Conservation (phyloP, 768 basidiomycete genomes). For the Cubamyces lactineus region DNA sequence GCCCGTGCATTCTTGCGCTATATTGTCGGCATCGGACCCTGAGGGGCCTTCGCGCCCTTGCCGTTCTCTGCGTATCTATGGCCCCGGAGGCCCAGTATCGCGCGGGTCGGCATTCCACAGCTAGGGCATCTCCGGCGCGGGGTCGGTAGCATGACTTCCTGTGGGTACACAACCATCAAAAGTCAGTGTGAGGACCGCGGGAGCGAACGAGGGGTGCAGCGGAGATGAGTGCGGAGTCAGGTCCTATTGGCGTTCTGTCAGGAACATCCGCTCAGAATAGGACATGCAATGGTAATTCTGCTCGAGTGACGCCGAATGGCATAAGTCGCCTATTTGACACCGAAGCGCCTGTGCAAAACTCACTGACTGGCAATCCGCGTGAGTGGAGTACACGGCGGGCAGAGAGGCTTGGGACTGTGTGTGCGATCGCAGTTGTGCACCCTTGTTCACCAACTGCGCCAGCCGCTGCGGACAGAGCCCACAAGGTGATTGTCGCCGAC, state of each 20-base stretch:
- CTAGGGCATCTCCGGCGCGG: background rate
- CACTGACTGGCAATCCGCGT: background rate
- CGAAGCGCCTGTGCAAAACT: too few species aligned
- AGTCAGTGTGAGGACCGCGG: background rate
- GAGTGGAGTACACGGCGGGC: background rate
- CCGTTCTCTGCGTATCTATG: too few species aligned
- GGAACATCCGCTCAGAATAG: background rate
- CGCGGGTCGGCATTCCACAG: too few species aligned
- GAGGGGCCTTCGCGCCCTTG: too few species aligned
- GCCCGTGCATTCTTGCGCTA: too few species aligned
- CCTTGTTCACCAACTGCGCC: background rate
- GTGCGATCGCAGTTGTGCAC: background rate
- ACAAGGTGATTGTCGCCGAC: background rate
- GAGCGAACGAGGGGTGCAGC: slow-evolving; percentile 3
- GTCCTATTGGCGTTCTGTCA: background rate
- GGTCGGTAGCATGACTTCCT: too few species aligned
- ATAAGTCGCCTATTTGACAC: background rate
- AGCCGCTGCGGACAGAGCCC: too few species aligned
- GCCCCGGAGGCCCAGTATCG: too few species aligned
- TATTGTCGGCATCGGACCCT: too few species aligned
- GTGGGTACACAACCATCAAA: background rate
- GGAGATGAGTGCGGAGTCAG: background rate
- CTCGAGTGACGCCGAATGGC: background rate
- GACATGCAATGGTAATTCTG: background rate
- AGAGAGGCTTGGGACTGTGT: background rate